Conservation (phyloP, 179 eudicot species). For the Amaranthus tricolor region DNA sequence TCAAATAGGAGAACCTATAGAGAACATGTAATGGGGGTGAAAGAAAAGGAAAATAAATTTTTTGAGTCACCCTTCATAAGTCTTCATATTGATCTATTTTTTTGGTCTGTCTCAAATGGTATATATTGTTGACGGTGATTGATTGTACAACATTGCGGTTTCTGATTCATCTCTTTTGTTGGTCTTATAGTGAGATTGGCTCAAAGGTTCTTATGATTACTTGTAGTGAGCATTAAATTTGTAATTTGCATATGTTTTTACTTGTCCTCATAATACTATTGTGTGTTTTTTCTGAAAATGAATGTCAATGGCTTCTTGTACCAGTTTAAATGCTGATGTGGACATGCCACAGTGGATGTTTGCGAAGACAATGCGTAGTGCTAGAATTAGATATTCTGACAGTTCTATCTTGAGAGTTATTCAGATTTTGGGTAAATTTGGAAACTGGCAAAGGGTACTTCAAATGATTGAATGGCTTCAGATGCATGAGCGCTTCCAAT, state of each 20-base stretch:
- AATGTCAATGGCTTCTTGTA: conserved; percentile 13
- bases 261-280: not conserved
- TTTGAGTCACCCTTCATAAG: not conserved
- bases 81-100: not conserved
- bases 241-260: not conserved
- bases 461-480: conserved; percentile 96
- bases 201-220: not conserved
- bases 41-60: not conserved
- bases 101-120: not conserved
- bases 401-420: conserved; percentile 72
- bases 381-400: conserved; percentile 75
- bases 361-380: conserved; percentile 84
- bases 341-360: conserved; percentile 95
- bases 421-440: conserved; percentile 81
- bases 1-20: not conserved
- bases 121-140: not conserved
- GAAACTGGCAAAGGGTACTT: conserved; percentile 88
- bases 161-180: not conserved
- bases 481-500: conserved; percentile 72
- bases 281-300: conserved; percentile 1
- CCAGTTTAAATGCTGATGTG: conserved; percentile 59
- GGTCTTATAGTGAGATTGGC: not conserved
- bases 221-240: not conserved
- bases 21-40: not conserved
- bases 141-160: not conserved